Evolutionary conservation across 1,139 yeast genomes (phyloP), one percentile per base, ranked within the genome.

Genomic region (Nakaseomyces delphensis): DNA sequence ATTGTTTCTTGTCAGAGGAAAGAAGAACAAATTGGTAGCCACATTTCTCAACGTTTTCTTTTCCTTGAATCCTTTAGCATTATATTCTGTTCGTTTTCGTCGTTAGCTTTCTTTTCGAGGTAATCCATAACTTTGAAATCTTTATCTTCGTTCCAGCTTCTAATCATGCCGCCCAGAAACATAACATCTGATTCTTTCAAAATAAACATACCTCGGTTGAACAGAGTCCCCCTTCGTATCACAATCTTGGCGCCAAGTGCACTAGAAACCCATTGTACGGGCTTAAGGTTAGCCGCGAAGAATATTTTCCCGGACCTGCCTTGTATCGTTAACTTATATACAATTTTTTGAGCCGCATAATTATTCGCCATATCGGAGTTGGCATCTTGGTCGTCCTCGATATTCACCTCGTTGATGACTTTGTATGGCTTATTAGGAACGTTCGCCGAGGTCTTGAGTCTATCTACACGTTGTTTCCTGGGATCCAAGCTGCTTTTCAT

Each of bases 271-370:
- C 59, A 56, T 11, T 56, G 44, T 23, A 61, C 42, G 15, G 55
- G 50, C 23, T 49, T 49, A 8, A 57, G 41, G 40, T 67, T 69
- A 21, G 65, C 53, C 0, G 67, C 73, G 48, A 55, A 68, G 38
- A 61, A 62, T 4, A 66, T 45, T 33, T 58, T 57, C 1, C 69
- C 70, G 19, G 48, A 47, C 23, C 61, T 53, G 43, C 64, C 70
- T 47, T 69, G 72, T 28, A 70, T 44, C 0, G 68, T 63, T 5
- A 70, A 46, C 38, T 66, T 68, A 45, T 52, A 67, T 5, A 63
- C 49, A 13, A 45, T 25, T 27, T 47, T 47, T 27, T 43, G 42
- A 11, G 32, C 32, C 13, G 36, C 23, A 16, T 44, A 30, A 13
- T 33, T 45, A 5, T 41, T 43, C 31, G 48, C 52, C 6, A 29